Percentiles rank a stretch among this genome's conserved stretches.
Evolutionary conservation across 441 rosid genomes (phyloP).

Genomic region (Syzygium syzygioides): DNA sequence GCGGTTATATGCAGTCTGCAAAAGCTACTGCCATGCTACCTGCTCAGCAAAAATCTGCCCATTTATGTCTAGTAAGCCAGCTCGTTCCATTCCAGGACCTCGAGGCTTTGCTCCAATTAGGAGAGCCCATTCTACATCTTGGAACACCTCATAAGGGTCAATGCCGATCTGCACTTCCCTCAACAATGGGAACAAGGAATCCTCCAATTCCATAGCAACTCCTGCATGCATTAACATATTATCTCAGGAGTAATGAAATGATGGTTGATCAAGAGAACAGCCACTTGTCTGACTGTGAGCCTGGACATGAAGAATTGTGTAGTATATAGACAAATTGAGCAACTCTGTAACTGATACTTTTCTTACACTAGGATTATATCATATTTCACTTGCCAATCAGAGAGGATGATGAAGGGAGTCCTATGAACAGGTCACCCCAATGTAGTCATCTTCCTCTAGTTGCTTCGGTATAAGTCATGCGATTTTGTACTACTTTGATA

Average conservation of each 20-base stretch:
- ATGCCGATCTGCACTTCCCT: slow-evolving; percentile 87
- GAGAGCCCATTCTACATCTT: slow-evolving; percentile 95
- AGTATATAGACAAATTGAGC: background rate
- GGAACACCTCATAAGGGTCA: slow-evolving; percentile 69
- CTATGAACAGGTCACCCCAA: background rate
- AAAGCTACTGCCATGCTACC: slow-evolving; percentile 19
- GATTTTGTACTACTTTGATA: background rate
- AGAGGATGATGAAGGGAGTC: background rate
- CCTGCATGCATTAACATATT: slow-evolving; percentile 30
- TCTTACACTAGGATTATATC: background rate
- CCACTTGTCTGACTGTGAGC: background rate
- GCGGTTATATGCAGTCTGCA: background rate
- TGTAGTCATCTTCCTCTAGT: background rate
- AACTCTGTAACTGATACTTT: background rate
- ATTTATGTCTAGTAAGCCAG: slow-evolving; percentile 76
- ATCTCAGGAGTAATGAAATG: background rate
- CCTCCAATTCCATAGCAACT: slow-evolving; percentile 98
- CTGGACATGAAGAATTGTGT: background rate
- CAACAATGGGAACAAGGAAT: slow-evolving; percentile 83
- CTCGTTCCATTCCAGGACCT: slow-evolving; percentile 98
- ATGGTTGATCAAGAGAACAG: background rate
- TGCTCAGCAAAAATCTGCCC: slow-evolving; percentile 94
- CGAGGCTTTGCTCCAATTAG: slow-evolving; percentile 96
- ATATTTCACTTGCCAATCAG: background rate
- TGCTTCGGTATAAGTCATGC: background rate